A percentile compares a stretch with the other conserved stretches of the same genome.
These are phyloP conservation scores for Botrytis tulipae DNA, from an alignment of 2,329 filamentous ascomycete species.

Conservation along the genomic window DNA sequence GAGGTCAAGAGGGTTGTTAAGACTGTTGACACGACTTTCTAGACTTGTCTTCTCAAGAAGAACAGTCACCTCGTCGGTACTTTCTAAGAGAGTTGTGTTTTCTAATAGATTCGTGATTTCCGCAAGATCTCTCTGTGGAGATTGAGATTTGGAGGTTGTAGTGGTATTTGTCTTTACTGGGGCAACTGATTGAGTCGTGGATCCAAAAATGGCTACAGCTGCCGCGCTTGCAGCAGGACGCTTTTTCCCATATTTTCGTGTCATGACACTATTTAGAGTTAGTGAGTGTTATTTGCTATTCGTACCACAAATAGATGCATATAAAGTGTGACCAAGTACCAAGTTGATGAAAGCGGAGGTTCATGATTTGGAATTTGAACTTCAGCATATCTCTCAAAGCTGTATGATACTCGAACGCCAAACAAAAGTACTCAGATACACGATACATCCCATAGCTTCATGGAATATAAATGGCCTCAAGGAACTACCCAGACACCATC, in stretches of 20 bases:
- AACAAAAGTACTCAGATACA: neutral
- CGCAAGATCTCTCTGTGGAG: neutral
- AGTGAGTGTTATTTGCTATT: neutral
- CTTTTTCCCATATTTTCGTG: constrained; percentile 28
- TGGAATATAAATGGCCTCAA: neutral
- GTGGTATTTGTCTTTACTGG: neutral
- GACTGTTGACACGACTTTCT: neutral
- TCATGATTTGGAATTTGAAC: neutral
- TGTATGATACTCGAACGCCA: neutral
- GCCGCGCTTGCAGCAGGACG: constrained; percentile 16
- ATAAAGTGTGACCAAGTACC: neutral
- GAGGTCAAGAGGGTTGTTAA: neutral
- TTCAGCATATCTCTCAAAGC: neutral
- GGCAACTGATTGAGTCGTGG: neutral
- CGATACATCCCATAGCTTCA: neutral
- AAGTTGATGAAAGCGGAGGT: neutral
- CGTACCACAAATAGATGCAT: neutral
- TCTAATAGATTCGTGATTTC: constrained; percentile 10
- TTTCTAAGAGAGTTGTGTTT: neutral
- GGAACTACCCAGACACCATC: neutral
- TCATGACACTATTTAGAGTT: constrained; percentile 3
- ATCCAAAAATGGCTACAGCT: constrained; percentile 25
- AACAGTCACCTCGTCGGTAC: neutral
- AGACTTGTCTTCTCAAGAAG: neutral
- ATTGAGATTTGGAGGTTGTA: neutral